Evolutionary conservation across 768 basidiomycete genomes (phyloP).

Genomic region (Termitomyces sp.): DNA sequence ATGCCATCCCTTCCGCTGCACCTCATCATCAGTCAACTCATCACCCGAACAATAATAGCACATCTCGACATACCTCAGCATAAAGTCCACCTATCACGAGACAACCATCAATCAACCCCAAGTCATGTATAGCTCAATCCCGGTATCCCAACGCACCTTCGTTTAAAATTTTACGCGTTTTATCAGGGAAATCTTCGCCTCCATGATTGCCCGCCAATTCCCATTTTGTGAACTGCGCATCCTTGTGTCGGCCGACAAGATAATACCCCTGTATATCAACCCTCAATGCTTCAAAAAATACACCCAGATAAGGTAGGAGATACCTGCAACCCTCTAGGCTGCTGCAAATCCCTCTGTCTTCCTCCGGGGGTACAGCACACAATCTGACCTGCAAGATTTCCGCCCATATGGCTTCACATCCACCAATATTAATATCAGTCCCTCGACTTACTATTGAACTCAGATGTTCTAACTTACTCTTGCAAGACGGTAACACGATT

Average conservation of each 20-base stretch:
- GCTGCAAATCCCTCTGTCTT: conserved; percentile 15
- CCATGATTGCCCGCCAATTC: conserved; percentile 12
- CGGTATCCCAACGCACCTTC: conserved; percentile 7
- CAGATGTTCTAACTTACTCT: conserved; percentile 4
- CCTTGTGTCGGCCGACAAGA: conserved; percentile 8
- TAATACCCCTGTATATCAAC: conserved; percentile 10
- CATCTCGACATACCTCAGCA: conserved; percentile 9
- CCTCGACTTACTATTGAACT: not conserved
- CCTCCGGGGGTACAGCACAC: conserved; percentile 17
- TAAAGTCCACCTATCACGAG: conserved; percentile 11
- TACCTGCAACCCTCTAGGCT: conserved; percentile 15
- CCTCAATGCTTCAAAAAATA: not conserved
- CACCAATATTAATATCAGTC: not conserved
- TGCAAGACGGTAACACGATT: conserved; percentile 13
- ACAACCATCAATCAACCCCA: not conserved
- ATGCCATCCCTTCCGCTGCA: conserved; percentile 16
- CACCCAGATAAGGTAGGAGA: not conserved
- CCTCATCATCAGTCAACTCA: not conserved
- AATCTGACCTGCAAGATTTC: conserved; percentile 16
- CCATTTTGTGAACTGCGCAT: conserved; percentile 13
- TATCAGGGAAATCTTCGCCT: conserved; percentile 15
- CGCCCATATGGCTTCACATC: conserved; percentile 14
- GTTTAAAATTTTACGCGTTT: conserved; percentile 14
- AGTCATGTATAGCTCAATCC: not conserved
- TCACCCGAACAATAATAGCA: no score